Percentiles rank a stretch among this genome's conserved stretches.
phyloP scores from a whole-genome alignment of 352 stramenopile species.

The Pythium oligandrum region DNA sequence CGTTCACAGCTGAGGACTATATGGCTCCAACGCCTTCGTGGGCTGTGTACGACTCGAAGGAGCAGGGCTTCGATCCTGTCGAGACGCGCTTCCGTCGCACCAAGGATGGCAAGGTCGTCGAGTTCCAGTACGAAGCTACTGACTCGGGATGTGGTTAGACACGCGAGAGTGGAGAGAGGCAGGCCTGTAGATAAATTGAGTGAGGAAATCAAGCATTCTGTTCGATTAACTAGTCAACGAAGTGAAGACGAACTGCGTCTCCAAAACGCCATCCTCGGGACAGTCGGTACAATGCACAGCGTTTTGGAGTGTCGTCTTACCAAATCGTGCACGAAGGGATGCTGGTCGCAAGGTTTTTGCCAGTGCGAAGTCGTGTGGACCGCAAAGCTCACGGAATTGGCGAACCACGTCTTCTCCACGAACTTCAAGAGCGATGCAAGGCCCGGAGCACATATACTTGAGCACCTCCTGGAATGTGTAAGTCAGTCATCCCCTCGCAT shows the following conservation, averaged over 20 bases:
- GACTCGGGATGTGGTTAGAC: slow-evolving; percentile 79
- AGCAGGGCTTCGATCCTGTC: slow-evolving; percentile 96
- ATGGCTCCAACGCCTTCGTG: slow-evolving; percentile 92
- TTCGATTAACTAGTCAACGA: slow-evolving; percentile 10
- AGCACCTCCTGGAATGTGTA: slow-evolving; percentile 56
- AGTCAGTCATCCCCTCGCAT: neutral
- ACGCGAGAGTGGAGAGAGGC: neutral
- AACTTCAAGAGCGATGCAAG: slow-evolving; percentile 88
- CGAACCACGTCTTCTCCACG: slow-evolving; percentile 74
- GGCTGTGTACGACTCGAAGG: slow-evolving; percentile 93
- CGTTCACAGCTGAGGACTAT: slow-evolving; percentile 94
- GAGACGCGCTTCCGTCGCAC: slow-evolving; percentile 89
- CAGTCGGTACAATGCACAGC: slow-evolving; percentile 92
- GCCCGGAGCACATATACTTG: slow-evolving; percentile 88
- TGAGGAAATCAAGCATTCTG: no score
- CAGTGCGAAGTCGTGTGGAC: slow-evolving; percentile 88
- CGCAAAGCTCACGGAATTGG: slow-evolving; percentile 77
- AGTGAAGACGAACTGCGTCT: slow-evolving; percentile 89
- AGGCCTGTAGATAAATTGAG: no score
- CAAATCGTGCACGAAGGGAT: slow-evolving; percentile 87
- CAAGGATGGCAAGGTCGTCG: slow-evolving; percentile 84
- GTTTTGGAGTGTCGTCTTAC: slow-evolving; percentile 80
- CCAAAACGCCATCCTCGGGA: slow-evolving; percentile 84
- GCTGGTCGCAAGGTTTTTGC: slow-evolving; percentile 80
- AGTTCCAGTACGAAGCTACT: slow-evolving; percentile 79